Evolutionary conservation across 805 yeast species (phyloP), one percentile per base, ranked within the genome.

Genomic region (Candida sithepensis): DNA sequence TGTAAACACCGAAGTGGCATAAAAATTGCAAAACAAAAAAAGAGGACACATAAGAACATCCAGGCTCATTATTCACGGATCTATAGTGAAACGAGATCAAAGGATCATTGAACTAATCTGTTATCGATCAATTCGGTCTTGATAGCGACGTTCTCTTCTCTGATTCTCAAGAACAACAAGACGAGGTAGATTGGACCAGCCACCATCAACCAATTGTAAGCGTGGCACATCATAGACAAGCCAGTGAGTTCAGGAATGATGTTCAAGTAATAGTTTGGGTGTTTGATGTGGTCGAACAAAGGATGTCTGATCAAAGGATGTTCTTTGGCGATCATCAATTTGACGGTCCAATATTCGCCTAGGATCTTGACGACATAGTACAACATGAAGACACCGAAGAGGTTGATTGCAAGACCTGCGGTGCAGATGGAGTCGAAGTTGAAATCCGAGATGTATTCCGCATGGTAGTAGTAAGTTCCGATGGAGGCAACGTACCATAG

Each of bases 281-380:
- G 55, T 14, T 48, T 51, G 39, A 51, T 37, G 23, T 30, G 34
- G 4, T 40, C 42, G 34, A 51, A 51, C 9, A 51, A 40, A 38
- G 52, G 50, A 39, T 51, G 55, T 32, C 45, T 46, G 22, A 51
- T 51, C 8, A 48, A 38, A 6, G 55, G 55, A 33, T 51, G 55
- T 20, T 48, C 43, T 38, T 48, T 46, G 18, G 55, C 55, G 13
- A 51, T 44, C 55, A 51, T 51, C 14, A 51, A 41, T 26, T 51
- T 51, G 41, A 47, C 45, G 2, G 55, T 51, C 52, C 52, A 51
- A 21, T 44, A 48, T n/a, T 45, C 41, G 6, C 52, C 52, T 18
- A 51, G 32, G 24, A 51, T 46, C 8, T 41, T 34, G 14, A 42
- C 41, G 20, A 51, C 55, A 20, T 26, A 30, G 14, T 30, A 39